These are phyloP conservation scores for Boletus barrowsii DNA, from an alignment of 768 basidiomycete genomes.

Conservation along the genomic window DNA sequence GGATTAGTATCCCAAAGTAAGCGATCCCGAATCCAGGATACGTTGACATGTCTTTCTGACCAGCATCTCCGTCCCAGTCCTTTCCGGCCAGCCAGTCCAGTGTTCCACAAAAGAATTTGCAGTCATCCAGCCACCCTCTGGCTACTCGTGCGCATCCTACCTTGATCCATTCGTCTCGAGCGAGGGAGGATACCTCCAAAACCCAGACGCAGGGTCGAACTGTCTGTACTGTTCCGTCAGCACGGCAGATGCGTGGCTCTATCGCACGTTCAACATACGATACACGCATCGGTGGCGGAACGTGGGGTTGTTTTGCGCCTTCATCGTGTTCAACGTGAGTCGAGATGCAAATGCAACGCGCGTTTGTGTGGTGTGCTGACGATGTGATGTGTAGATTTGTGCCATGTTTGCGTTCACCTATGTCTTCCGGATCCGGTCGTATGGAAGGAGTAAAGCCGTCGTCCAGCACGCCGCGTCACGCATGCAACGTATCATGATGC, in stretches of 20 bases:
- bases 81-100: slow-evolving; percentile 46
- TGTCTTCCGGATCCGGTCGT: slow-evolving; percentile 46
- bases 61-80: slow-evolving; percentile 23
- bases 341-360: too few relatives aligned
- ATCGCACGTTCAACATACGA: slow-evolving; percentile 51
- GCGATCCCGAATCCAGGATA: slow-evolving; percentile 7
- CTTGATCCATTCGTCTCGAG: slow-evolving; percentile 38
- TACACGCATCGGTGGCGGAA: slow-evolving; percentile 51
- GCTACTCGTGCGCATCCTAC: slow-evolving; percentile 47
- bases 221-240: slow-evolving; percentile 56
- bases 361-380: neutral
- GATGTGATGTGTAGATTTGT: slow-evolving; percentile 34
- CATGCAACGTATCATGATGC: neutral
- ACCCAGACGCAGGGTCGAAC: slow-evolving; percentile 34
- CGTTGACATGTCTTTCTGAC: neutral
- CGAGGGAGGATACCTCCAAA: slow-evolving; percentile 47
- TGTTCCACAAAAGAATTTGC: slow-evolving; percentile 67
- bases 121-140: slow-evolving; percentile 44
- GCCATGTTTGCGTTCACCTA: slow-evolving; percentile 53
- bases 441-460: slow-evolving; percentile 7
- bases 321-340: slow-evolving; percentile 44
- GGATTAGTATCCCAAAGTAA: slow-evolving; percentile 45
- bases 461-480: neutral
- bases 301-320: slow-evolving; percentile 44
- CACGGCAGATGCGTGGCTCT: slow-evolving; percentile 54